Percentiles rank a stretch among this genome's conserved stretches.
These are phyloP conservation scores for Platanus orientalis DNA, from an alignment of 164 flowering plant species.

Conservation along the genomic window DNA sequence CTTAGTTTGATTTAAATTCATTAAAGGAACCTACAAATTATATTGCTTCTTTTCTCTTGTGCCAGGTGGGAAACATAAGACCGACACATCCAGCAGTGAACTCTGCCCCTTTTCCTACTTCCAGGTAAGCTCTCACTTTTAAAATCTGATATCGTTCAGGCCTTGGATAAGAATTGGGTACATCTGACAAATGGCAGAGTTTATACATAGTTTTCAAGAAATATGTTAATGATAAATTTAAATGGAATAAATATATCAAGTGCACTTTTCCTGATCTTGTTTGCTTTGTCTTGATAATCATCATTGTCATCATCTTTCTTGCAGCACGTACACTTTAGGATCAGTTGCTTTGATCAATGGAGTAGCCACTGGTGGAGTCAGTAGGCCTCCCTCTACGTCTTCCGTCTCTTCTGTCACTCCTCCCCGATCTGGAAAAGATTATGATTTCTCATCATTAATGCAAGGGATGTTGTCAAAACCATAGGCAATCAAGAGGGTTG, in stretches of 20 bases:
- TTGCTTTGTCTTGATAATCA: background rate
- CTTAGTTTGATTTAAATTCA: background rate
- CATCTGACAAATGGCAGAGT: too few relatives aligned
- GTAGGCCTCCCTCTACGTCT: conserved; percentile 39
- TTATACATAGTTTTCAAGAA: background rate
- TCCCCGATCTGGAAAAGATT: conserved; percentile 48
- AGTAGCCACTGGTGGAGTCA: conserved; percentile 23
- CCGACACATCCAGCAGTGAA: conserved; percentile 33
- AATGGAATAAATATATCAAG: background rate
- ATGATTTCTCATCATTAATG: conserved; percentile 45
- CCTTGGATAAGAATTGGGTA: too few relatives aligned
- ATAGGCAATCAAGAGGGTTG: conserved; percentile 17
- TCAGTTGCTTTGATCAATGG: conserved; percentile 42
- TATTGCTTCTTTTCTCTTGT: conserved; percentile 7
- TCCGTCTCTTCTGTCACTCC: conserved; percentile 30
- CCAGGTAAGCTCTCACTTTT: conserved; percentile 38
- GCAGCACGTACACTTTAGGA: conserved; percentile 43
- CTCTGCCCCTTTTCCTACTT: conserved; percentile 35
- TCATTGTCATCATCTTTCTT: conserved; percentile 6
- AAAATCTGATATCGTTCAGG: background rate
- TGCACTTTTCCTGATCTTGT: background rate
- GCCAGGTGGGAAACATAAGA: conserved; percentile 36
- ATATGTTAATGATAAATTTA: background rate
- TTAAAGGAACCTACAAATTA: background rate
- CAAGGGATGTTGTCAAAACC: conserved; percentile 61